Conservation (phyloP, 352 stramenopile genomes). For the Vaucheria bursata region DNA sequence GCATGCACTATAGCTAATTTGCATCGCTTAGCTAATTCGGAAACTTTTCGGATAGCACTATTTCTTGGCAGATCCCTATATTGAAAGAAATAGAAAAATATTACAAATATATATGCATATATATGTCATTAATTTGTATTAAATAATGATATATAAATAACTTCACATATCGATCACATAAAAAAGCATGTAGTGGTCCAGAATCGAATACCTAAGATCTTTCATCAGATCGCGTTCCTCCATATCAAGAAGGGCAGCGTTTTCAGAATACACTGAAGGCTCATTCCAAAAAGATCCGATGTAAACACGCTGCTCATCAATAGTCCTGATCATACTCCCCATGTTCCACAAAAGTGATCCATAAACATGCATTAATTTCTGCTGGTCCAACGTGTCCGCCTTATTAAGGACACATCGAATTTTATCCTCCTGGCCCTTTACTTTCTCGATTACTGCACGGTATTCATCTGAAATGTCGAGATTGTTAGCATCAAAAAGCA, state of each 20-base stretch:
- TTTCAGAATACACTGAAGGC: conserved; percentile 63
- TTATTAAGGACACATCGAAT: conserved; percentile 98
- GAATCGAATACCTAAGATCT: conserved; percentile 65
- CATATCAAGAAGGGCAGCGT: conserved; percentile 85
- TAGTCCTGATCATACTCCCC: conserved; percentile 92
- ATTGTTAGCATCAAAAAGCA: conserved; percentile 99
- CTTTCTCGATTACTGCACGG: conserved; percentile 88
- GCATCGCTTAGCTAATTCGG: conserved; percentile 87
- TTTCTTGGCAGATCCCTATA: conserved; percentile 49
- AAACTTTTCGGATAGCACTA: conserved; percentile 69
- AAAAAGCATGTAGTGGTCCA: not conserved
- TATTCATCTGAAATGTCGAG: conserved; percentile 99
- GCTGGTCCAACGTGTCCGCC: conserved; percentile 85
- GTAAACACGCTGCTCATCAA: conserved; percentile 93
- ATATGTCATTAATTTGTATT: not conserved
- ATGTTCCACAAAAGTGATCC: conserved; percentile 95
- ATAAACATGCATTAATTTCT: conserved; percentile 93
- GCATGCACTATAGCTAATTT: conserved; percentile 84
- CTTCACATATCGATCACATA: not conserved
- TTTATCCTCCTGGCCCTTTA: conserved; percentile 94
- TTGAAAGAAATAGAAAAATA: not conserved
- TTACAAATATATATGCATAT: not conserved
- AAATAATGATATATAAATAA: not conserved
- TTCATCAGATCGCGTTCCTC: conserved; percentile 94
- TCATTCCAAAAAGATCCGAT: conserved; percentile 95